Percentiles rank a stretch among this genome's conserved stretches.
Conservation (phyloP, 345 rosid species). For the Conringia planisiliqua region DNA sequence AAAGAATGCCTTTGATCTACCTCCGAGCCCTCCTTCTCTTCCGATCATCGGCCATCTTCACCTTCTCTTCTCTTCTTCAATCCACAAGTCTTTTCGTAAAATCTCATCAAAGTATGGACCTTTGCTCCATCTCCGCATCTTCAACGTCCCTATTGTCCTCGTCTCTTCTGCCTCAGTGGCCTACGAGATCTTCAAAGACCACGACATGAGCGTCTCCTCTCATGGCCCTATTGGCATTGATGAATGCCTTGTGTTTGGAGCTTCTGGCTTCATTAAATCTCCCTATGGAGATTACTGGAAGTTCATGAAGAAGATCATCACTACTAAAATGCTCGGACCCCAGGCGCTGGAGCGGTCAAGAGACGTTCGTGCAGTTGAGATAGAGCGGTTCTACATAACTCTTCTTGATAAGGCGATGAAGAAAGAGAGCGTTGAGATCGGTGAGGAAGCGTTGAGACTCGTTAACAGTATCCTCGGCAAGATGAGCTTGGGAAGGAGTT, state of each 20-base stretch:
- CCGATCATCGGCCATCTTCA: conserved; percentile 2
- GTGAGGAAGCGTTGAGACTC: conserved; percentile 21
- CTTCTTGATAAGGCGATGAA: conserved; percentile 9
- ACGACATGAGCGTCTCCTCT: conserved; percentile 11
- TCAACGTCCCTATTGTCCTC: not conserved
- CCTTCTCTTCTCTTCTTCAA: not conserved
- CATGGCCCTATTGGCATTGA: not conserved
- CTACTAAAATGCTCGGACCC: conserved; percentile 19
- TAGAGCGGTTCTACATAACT: not conserved
- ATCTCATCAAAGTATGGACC: conserved; percentile 2
- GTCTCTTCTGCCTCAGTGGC: conserved; percentile 8
- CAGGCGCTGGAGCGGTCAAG: conserved; percentile 21
- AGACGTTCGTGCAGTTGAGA: conserved; percentile 20
- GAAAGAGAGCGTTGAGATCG: conserved; percentile 11
- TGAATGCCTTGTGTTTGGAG: conserved; percentile 7
- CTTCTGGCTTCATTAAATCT: conserved; percentile 12
- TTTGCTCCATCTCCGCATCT: conserved; percentile 9
- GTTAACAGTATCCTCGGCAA: conserved; percentile 15
- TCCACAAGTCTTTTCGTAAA: not conserved
- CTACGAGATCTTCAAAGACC: conserved; percentile 7
- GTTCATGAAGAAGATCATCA: conserved; percentile 31
- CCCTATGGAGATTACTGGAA: conserved; percentile 27
- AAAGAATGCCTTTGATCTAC: not conserved
- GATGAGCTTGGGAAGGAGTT: conserved; percentile 28
- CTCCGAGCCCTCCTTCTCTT: conserved; percentile 9